phyloP scores from a whole-genome alignment of 2,329 filamentous ascomycete genomes.

The Periconia digitata region DNA sequence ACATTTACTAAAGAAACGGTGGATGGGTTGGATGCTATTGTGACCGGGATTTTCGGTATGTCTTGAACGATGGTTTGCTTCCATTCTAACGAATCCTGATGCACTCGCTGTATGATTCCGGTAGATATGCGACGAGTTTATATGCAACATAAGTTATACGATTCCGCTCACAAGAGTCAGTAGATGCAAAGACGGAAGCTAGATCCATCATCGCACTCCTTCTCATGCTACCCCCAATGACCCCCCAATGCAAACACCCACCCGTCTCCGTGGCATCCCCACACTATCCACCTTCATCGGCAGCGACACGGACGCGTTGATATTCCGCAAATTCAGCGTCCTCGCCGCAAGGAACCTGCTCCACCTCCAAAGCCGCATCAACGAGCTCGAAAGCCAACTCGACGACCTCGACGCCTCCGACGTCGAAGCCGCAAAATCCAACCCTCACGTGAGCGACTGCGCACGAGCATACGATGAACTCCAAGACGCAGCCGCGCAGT shows the following conservation, averaged over 20 bases:
- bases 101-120: too few relatives aligned
- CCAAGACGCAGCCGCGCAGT: neutral
- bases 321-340: conserved; percentile 91
- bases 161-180: too few relatives aligned
- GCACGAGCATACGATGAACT: conserved; percentile 1
- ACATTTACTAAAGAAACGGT: too few relatives aligned
- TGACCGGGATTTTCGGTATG: too few relatives aligned
- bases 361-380: conserved; percentile 3
- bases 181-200: too few relatives aligned
- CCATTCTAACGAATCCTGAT: too few relatives aligned
- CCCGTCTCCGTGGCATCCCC: conserved; percentile 1
- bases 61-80: too few relatives aligned
- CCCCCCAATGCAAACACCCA: neutral
- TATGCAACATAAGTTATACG: too few relatives aligned
- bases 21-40: too few relatives aligned
- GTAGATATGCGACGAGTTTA: too few relatives aligned
- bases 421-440: neutral
- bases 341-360: conserved; percentile 53
- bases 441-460: neutral
- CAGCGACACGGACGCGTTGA: conserved; percentile 66
- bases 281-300: neutral
- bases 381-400: neutral
- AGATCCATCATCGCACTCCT: too few relatives aligned
- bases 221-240: too few relatives aligned
- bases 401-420: neutral